Percentiles rank a stretch among this genome's conserved stretches.
Conservation (phyloP, 371 early-diverging fungal genomes). For the Apophysomyces ossiformis region DNA sequence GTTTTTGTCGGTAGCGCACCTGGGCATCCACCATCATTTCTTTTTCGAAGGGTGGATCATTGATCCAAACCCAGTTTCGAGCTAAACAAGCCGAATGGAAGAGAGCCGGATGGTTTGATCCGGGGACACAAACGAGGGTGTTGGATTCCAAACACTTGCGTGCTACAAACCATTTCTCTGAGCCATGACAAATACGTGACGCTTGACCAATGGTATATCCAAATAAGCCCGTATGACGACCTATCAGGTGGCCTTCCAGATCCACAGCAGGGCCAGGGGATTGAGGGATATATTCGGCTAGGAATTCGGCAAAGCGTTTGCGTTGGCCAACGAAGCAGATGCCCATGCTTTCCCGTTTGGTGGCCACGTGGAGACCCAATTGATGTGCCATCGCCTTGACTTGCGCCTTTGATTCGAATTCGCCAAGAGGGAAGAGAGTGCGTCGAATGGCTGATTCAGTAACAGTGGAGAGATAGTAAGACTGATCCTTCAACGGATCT, state of each 20-base stretch:
- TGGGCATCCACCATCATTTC: slow-evolving; percentile 41
- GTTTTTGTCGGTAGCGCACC: slow-evolving; percentile 50
- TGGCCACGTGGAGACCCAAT: slow-evolving; percentile 59
- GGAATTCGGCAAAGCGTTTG: slow-evolving; percentile 76
- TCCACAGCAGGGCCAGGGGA: slow-evolving; percentile 67
- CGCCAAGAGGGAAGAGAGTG: slow-evolving; percentile 88
- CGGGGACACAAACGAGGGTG: slow-evolving; percentile 45
- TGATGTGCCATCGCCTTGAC: slow-evolving; percentile 75
- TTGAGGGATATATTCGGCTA: slow-evolving; percentile 69
- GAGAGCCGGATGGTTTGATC: slow-evolving; percentile 49
- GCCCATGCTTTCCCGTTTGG: slow-evolving; percentile 93
- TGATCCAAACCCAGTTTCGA: slow-evolving; percentile 53
- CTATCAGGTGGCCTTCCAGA: slow-evolving; percentile 60
- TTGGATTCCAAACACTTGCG: slow-evolving; percentile 38
- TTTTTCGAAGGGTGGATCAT: slow-evolving; percentile 21
- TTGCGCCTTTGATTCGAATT: slow-evolving; percentile 65
- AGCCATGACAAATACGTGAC: slow-evolving; percentile 61
- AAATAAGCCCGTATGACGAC: slow-evolving; percentile 73
- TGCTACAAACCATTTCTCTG: slow-evolving; percentile 62
- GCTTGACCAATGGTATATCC: slow-evolving; percentile 79
- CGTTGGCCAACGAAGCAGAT: slow-evolving; percentile 95
- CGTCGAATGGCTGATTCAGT: slow-evolving; percentile 49
- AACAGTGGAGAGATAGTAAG: slow-evolving; percentile 87
- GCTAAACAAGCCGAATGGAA: slow-evolving; percentile 37
- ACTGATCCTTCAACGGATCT: slow-evolving; percentile 89